Base-by-base conservation (phyloP, 2,329 filamentous ascomycete genomes). In the Ophiocordyceps unilateralis region DNA sequence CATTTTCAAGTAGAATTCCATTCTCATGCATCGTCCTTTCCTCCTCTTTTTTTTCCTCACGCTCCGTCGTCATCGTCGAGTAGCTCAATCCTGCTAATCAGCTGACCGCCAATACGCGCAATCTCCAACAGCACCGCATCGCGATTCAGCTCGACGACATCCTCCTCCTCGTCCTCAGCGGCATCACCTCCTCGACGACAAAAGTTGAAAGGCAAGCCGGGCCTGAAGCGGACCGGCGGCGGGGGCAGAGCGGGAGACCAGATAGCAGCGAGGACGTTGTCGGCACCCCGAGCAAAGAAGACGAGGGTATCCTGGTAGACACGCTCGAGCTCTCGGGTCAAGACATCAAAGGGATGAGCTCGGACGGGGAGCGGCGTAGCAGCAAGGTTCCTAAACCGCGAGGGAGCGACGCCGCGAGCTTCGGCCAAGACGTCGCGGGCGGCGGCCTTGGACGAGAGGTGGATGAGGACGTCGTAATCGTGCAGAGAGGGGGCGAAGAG, bases 401-500 rank as follows among this genome's bases (percentile, higher is more conserved):
- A 60, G 42, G 60, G 11, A 19, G 9, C n/a, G n/a, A n/a, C n/a
- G n/a, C n/a, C 2, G 36, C 12, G 58, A 32, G 58, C 56, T 40
- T 64, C 63, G 51, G 61, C 56, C 51, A 61, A 45, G 23, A 67
- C 53, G 48, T 55, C 48, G 53, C 65, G 66, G 39, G 73, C 56
- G 41, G 64, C 56, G 41, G 64, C 64, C 49, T 72, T 76, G 26
- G 69, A 50, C 15, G 75, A 72, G 19, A 96, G 65, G 54, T 81
- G 74, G 43, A 98, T 66, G n/a, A 89, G 64, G 48, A 96, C 81
- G 57, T 96, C 86, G 58, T 88, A 98, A 49, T 94, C 87, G 10
- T 62, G 60, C 6, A 85, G 67, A 0, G 80, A 75, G 3, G 81
- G 69, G n/a, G 72, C 67, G 62, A 96, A 96, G 9, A 96, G 68